Evolutionary conservation across 2,329 filamentous ascomycete genomes (phyloP), one percentile per base, ranked within the genome.

Genomic region (Penicillium sp.): DNA sequence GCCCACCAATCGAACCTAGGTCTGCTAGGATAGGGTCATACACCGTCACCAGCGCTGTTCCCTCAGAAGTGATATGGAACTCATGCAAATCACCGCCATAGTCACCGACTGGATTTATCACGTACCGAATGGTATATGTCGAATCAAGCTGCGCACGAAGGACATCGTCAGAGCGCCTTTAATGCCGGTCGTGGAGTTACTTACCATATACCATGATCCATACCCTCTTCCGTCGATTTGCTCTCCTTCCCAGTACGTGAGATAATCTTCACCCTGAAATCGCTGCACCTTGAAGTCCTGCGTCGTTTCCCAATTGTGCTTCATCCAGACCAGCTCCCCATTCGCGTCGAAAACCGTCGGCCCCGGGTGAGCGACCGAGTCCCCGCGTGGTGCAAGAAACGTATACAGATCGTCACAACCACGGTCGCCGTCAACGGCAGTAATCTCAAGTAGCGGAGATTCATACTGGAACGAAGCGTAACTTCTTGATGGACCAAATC

Each of bases 21-120:
- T 77, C 73, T 1, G 68, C 62, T 4, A 69, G 66, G 1, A 69
- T 68, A 17, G 73, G 66, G 47, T 77, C 66, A 35, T 73, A 71
- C 17, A 72, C 70, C 8, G 72, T 67, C 7, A 76, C 66, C 21
- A 78, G 58, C 0, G 75, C 70, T 0, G 74, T 77, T 8, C 65
- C 70, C 7, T 73, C 59, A 5, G 65, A 45, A 0, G 73, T 75
- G 60, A 76, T 71, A 23, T 69, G 68, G n/a, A 75, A 71, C 19
- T 78, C 76, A 45, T 78, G 76, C 38, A 76, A 59, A 58, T 78
- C 69, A 7, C 74, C 68, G 23, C 63, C 66, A 38, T 64, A 67
- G 38, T 62, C 65, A 21, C 71, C 70, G 48, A 64, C 63, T 2
- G 65, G 67, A 6, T 53, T 57, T 9, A 70, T 66, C 17, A 66